phyloP scores from a whole-genome alignment of 306 rosid species.

The Cucumis cinereus region DNA sequence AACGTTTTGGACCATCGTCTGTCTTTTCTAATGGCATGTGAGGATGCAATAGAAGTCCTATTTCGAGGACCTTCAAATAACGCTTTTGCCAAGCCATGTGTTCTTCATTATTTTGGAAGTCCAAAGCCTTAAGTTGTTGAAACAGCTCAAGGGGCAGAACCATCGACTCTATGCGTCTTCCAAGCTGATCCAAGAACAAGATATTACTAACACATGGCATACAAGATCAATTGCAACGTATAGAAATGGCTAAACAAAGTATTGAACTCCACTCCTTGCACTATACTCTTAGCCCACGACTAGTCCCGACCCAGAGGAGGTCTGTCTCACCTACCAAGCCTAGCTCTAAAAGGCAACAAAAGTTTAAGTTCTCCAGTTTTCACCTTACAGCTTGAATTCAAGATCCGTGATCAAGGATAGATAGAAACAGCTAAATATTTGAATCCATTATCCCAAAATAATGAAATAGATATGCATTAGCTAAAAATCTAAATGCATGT shows the following conservation, averaged over 20 bases:
- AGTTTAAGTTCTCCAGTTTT: neutral
- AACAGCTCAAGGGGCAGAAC: constrained; percentile 86
- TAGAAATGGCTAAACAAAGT: neutral
- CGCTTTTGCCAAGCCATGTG: constrained; percentile 75
- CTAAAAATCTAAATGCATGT: neutral
- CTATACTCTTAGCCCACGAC: neutral
- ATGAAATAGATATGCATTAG: neutral
- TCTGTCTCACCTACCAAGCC: neutral
- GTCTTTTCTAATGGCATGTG: constrained; percentile 46
- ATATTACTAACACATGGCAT: neutral
- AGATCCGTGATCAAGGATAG: neutral
- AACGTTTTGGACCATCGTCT: constrained; percentile 44
- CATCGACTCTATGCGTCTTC: constrained; percentile 66
- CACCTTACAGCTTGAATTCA: neutral
- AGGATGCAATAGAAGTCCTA: constrained; percentile 67
- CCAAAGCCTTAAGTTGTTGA: constrained; percentile 62
- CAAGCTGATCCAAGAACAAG: constrained; percentile 54
- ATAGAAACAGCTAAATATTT: neutral
- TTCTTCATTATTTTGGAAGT: constrained; percentile 60
- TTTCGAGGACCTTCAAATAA: constrained; percentile 70
- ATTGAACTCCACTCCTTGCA: neutral
- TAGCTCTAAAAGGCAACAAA: neutral
- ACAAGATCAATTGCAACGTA: neutral
- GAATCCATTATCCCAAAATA: neutral
- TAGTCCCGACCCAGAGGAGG: neutral